Evolutionary conservation across 2,329 filamentous ascomycete species (phyloP), one percentile per base, ranked within the genome.

Genomic region (Coleophoma crateriformis): DNA sequence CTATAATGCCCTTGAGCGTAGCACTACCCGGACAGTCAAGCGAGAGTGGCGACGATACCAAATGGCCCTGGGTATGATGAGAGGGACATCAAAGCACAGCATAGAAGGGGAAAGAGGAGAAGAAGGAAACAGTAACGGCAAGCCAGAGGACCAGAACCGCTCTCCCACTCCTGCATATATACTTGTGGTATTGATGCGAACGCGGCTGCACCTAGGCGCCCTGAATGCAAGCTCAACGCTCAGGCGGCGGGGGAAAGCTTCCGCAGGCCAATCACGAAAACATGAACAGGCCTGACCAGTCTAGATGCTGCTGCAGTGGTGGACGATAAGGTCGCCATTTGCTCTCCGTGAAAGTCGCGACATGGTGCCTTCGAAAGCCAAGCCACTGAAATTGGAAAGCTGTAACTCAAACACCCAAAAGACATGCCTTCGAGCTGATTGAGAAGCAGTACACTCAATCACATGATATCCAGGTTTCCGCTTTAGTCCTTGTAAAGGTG

Each of bases 21-120:
- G 50, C 44, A 45, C 50, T 50, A 39, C 43, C 20, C 32, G 32
- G 41, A 20, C 41, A 32, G 8, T 20, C 41, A 10, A 44, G 20
- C 27, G 19, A 33, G 13, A 33, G 15, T 8, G 7, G 35, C 15
- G 35, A n/a, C 20, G 32, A n/a, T 14, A 15, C 19, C 8, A 44
- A n/a, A 12, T 14, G 32, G 20, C 19, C 19, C 7, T 7, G 8
- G 15, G 7, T 33, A n/a, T 3, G 20, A 33, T 3, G 32, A 1
- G 27, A 33, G 14, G 15, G 5, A 44, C 15, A 14, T 5, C 41
- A 12, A 20, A 32, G n/a, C n/a, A 44, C 12, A 33, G 11, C 32
- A 27, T n/a, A 32, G 19, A 32, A 13, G 12, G 27, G 15, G n/a
- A 27, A n/a, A 2, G 27, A 44, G 32, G 12, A 14, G n/a, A 32